Base-by-base conservation (phyloP, 1,284 basidiomycete genomes). In the Fistulinella cinereoalba region DNA sequence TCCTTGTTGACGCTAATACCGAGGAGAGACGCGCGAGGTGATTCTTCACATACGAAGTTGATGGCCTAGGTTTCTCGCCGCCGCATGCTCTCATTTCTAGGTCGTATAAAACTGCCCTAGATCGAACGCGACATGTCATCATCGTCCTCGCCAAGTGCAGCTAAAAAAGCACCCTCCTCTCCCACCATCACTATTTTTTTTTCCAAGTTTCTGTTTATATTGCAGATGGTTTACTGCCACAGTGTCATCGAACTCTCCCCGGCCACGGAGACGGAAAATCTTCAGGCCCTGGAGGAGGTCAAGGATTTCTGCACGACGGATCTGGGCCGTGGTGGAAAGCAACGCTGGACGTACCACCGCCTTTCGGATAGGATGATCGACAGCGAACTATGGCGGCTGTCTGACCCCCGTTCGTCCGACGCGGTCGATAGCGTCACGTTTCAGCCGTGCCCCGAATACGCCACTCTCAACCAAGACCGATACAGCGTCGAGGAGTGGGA, bases 401-500 rank as follows among this genome's bases (percentile, higher is more conserved):
- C 70, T 22, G 52, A 62, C 32, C 66, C 76, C 5, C 57, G 52
- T 45, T 65, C 68, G 6, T 60, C 66, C 51, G 71, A 68, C 33
- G 60, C 57, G n/a, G 66, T 73, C 37, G 76, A 81, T 57, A 69
- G 66, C 46, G 69, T 81, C 52, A 71, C 73, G 8, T 80, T 85
- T 53, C 82, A 85, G 54, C 83, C 83, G 4, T 83, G 79, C 54
- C 67, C 70, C 12, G 64, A 74, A 32, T 73, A 74, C 46, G 71
- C 74, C 38, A 60, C 64, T 33, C 66, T 68, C 44, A 75, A 68
- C 41, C 76, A 85, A 61, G 82, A 85, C 62, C 75, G 83, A 24
- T 74, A 71, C 54, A 68, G 68, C 43, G 58, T 78, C 31, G 69
- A 81, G 49, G 69, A 77, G 47, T 84, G 81, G 82, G 57, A 66